Base-by-base conservation (phyloP, 441 rosid genomes). In the Jatropha podagrica region DNA sequence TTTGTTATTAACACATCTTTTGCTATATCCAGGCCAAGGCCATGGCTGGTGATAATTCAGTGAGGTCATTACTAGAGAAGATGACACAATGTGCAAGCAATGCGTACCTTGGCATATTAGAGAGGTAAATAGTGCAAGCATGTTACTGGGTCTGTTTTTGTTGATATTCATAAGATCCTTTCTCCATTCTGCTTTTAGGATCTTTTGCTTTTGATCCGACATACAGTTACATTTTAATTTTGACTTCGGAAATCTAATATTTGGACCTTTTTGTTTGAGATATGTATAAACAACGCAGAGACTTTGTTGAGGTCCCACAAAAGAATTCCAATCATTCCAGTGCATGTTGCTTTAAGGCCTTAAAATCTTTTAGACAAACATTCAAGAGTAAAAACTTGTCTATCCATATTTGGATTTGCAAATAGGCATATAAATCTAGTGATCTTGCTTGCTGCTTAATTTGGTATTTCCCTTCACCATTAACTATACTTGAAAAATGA, bases 31-130 rank as follows among this genome's bases (percentile, higher is more conserved):
- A 94, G 99, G 97, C 94, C 66, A 94, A 92, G 84, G 92, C 95
- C 63, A 91, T 93, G 99, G 97, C 97, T 68, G 99, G 99, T 69
- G 98, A 96, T 86, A 96, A 85, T 72, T 90, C 92, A 73, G 95
- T 94, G 82, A 91, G 97, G 82, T 92, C 97, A 58, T 81, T 96
- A 87, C 89, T 96, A 61, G 98, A 96, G 81, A 96, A 92, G 87
- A 92, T 96, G 94, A 92, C 95, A 37, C 93, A 96, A 77, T 88
- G 91, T 83, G 97, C 97, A 71, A 96, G 94, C 88, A 91, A 88
- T 76, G 97, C 99, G 46, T 96, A 94, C 82, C 89, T 96, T 66
- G 83, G 94, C 85, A 93, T 93, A 84, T 81, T 96, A 85, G 98
- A 96, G 89, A 91, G 99, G 99, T 92, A 81, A 44, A n/a, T 78